Conservation (phyloP, 2,329 filamentous ascomycete species). For the Keithomyces neogunnii region DNA sequence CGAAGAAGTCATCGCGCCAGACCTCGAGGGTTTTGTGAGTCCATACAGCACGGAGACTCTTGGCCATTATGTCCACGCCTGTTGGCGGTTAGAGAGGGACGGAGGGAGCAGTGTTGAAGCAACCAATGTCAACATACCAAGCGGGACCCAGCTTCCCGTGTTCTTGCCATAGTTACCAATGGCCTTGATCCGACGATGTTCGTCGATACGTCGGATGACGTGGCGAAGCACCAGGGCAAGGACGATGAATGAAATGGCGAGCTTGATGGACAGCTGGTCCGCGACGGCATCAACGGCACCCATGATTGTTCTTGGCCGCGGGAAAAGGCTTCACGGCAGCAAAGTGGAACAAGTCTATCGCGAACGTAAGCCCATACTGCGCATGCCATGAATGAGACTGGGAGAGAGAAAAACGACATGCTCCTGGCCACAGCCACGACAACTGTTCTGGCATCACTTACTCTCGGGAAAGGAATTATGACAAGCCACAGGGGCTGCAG, state of each 20-base stretch:
- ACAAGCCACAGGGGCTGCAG: too few relatives aligned
- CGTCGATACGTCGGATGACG: slow-evolving; percentile 28
- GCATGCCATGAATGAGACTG: background rate
- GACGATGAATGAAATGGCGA: slow-evolving; percentile 27
- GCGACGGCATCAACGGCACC: slow-evolving; percentile 41
- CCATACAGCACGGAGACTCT: slow-evolving; percentile 43
- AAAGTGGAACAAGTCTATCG: background rate
- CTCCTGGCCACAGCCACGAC: too few relatives aligned
- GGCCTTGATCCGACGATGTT: slow-evolving; percentile 34
- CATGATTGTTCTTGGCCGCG: slow-evolving; percentile 21
- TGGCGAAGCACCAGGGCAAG: slow-evolving; percentile 29
- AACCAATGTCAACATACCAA: slow-evolving; percentile 26
- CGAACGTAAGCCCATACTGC: background rate
- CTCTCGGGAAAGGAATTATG: too few relatives aligned
- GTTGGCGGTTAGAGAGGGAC: background rate
- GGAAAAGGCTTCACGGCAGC: background rate
- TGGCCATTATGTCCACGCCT: slow-evolving; percentile 56
- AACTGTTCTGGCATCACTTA: too few relatives aligned
- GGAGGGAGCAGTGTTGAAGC: background rate
- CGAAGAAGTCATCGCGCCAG: slow-evolving; percentile 48
- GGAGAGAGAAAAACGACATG: background rate
- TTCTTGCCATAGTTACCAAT: slow-evolving; percentile 34
- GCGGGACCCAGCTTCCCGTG: slow-evolving; percentile 31
- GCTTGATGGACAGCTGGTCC: slow-evolving; percentile 33
- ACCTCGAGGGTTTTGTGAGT: slow-evolving; percentile 49